phyloP scores from a whole-genome alignment of 495 filamentous ascomycete genomes.

The Penicillium manginii region DNA sequence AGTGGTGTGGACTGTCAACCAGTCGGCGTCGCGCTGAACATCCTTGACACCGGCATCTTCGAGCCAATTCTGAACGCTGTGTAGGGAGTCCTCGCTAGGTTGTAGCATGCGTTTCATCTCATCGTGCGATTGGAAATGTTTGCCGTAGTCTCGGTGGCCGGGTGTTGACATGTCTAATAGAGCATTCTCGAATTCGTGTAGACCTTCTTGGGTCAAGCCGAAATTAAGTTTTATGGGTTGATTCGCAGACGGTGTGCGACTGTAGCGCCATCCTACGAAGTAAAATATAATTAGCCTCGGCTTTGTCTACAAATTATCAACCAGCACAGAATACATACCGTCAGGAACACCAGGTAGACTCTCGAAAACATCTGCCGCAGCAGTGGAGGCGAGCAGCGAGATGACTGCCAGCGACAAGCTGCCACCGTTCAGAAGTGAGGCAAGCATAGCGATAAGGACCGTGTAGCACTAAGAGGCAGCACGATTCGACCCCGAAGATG shows the following conservation, averaged over 20 bases:
- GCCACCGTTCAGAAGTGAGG: slow-evolving; percentile 31
- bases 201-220: slow-evolving; percentile 60
- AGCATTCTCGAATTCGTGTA: slow-evolving; percentile 61
- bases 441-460: slow-evolving; percentile 31
- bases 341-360: slow-evolving; percentile 38
- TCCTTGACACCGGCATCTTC: slow-evolving; percentile 46
- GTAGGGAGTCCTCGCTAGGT: slow-evolving; percentile 47
- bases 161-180: slow-evolving; percentile 66
- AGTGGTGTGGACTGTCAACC: slow-evolving; percentile 60
- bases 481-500: background rate
- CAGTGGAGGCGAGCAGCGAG: slow-evolving; percentile 43
- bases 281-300: slow-evolving; percentile 3
- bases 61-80: slow-evolving; percentile 55
- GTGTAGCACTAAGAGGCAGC: background rate
- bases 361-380: slow-evolving; percentile 43
- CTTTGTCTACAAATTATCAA: slow-evolving; percentile 7
- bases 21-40: slow-evolving; percentile 60
- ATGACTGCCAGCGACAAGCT: slow-evolving; percentile 46
- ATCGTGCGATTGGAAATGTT: slow-evolving; percentile 59
- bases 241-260: slow-evolving; percentile 30
- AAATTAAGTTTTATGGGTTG: slow-evolving; percentile 46
- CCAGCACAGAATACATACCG: slow-evolving; percentile 25
- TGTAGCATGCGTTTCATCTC: slow-evolving; percentile 57
- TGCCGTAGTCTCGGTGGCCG: slow-evolving; percentile 58
- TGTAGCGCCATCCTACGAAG: slow-evolving; percentile 42